Evolutionary conservation across 148 eudicot genomes (phyloP).

Genomic region (Rheum nobile): DNA sequence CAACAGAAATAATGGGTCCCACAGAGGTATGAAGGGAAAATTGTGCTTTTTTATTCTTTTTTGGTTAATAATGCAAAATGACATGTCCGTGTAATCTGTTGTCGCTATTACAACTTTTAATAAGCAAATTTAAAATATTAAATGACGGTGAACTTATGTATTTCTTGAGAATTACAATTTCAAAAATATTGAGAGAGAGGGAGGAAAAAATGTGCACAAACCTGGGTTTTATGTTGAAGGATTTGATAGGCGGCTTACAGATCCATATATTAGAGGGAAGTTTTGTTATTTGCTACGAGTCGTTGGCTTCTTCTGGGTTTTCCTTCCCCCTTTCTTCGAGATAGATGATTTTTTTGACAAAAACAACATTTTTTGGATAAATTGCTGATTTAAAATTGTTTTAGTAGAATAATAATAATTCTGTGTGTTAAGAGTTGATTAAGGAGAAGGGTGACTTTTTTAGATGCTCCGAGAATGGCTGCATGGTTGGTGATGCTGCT

Average conservation of each 20-base stretch:
- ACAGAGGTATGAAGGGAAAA: slow-evolving; percentile 5
- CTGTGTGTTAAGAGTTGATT: slow-evolving; percentile 1
- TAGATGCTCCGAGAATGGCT: background rate
- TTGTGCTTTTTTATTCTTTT: background rate
- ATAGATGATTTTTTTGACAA: background rate
- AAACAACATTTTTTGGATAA: background rate
- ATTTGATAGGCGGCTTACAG: background rate
- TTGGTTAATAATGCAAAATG: background rate
- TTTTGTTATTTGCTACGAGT: background rate
- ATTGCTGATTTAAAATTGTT: background rate
- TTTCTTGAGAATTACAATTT: too few species aligned
- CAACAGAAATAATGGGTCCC: slow-evolving; percentile 1
- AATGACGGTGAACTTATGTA: too few species aligned
- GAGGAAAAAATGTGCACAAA: background rate
- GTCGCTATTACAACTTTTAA: too few species aligned
- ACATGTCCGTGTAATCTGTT: background rate
- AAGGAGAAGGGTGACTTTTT: background rate
- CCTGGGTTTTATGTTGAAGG: background rate
- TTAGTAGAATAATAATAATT: slow-evolving; percentile 2
- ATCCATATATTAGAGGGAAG: background rate
- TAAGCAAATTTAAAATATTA: too few species aligned
- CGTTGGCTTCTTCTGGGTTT: background rate
- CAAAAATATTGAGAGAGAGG: background rate
- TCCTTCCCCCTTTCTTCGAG: background rate
- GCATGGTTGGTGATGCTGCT: slow-evolving; percentile 15